These are phyloP conservation scores for Astrothelium subdiscretum DNA, from an alignment of 495 filamentous ascomycete species.

Conservation along the genomic window DNA sequence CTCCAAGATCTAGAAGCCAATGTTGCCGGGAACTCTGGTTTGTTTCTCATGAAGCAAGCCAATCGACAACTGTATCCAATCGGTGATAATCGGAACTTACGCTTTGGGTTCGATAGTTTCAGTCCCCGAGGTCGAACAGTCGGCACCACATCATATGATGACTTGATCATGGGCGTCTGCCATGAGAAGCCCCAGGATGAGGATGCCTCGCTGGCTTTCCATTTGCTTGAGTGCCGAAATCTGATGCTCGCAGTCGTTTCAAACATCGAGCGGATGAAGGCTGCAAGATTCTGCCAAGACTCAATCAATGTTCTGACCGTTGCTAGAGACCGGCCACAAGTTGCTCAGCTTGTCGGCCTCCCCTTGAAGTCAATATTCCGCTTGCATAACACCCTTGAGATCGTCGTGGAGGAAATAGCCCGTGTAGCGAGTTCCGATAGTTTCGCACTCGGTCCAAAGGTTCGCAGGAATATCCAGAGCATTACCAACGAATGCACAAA, in stretches of 20 bases:
- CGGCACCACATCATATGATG: background rate
- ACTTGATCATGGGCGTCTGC: background rate
- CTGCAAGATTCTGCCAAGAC: background rate
- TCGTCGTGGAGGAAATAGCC: background rate
- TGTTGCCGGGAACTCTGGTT: constrained; percentile 5
- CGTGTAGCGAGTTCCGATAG: background rate
- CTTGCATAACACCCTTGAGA: background rate
- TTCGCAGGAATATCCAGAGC: background rate
- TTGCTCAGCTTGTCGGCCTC: background rate
- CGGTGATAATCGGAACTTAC: background rate
- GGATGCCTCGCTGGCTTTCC: constrained; percentile 1
- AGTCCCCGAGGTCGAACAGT: background rate
- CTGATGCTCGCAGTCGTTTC: background rate
- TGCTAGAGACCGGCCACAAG: background rate
- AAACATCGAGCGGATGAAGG: constrained; percentile 4
- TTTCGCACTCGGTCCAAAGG: background rate
- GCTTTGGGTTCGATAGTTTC: background rate
- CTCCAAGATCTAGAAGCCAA: constrained; percentile 8
- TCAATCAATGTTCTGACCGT: constrained; percentile 5
- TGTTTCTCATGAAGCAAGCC: constrained; percentile 8
- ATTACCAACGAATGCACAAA: background rate
- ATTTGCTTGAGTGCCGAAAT: constrained; percentile 8
- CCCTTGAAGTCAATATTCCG: background rate
- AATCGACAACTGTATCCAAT: constrained; percentile 6
- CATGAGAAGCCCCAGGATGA: background rate